Evolutionary conservation across 805 yeast genomes (phyloP).

Genomic region (Pichia deserticola): DNA sequence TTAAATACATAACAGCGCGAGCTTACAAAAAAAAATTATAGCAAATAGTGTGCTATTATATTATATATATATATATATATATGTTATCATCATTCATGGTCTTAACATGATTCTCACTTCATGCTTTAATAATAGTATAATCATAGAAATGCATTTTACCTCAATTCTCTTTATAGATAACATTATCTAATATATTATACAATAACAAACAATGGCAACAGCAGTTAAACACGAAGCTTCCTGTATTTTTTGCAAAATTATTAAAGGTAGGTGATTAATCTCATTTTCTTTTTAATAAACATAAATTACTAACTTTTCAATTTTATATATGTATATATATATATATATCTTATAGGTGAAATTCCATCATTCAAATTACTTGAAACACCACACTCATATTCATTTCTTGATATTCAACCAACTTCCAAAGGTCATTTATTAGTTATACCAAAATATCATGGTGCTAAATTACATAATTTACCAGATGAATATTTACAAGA

Average conservation of each 20-base stretch:
- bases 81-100: too few relatives aligned
- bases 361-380: slow-evolving; percentile 87
- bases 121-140: too few relatives aligned
- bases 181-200: too few relatives aligned
- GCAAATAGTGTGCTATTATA: too few relatives aligned
- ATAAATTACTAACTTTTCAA: background rate
- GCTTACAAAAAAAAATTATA: too few relatives aligned
- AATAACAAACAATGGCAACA: slow-evolving; percentile 21
- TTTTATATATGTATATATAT: too few relatives aligned
- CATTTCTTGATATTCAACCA: slow-evolving; percentile 92
- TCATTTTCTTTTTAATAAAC: background rate
- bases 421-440: slow-evolving; percentile 83
- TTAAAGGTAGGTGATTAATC: slow-evolving; percentile 50
- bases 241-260: slow-evolving; percentile 90
- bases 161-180: too few relatives aligned
- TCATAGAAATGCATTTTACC: too few relatives aligned
- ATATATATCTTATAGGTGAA: slow-evolving; percentile 50
- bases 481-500: slow-evolving; percentile 90
- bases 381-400: slow-evolving; percentile 74
- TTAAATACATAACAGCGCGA: too few relatives aligned
- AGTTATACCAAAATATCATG: slow-evolving; percentile 89
- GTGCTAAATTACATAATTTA: slow-evolving; percentile 83
- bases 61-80: too few relatives aligned
- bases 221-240: slow-evolving; percentile 37
- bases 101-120: too few relatives aligned